Evolutionary conservation across 2,329 filamentous ascomycete genomes (phyloP).

Genomic region (Cercospora beticola): DNA sequence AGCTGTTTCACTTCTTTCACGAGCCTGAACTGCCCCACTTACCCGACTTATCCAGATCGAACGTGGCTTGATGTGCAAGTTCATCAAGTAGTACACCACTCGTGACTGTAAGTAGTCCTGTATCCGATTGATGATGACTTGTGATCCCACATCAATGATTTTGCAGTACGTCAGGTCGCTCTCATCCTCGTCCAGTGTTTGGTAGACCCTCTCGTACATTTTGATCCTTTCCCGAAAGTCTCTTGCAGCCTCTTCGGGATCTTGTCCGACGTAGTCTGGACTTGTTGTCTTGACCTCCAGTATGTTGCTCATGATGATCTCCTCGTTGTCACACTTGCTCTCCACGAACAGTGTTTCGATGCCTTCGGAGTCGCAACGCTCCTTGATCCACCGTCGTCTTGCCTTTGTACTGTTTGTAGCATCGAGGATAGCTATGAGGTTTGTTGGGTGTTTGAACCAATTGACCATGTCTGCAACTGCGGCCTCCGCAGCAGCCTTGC

Average conservation of each 20-base stretch:
- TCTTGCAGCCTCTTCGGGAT: conserved; percentile 83
- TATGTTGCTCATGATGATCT: conserved; percentile 97
- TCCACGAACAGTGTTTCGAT: conserved; percentile 95
- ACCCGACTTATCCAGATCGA: conserved; percentile 90
- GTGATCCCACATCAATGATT: conserved; percentile 91
- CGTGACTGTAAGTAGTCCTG: conserved; percentile 95
- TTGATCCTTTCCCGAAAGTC: conserved; percentile 94
- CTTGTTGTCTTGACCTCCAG: conserved; percentile 88
- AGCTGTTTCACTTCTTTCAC: conserved; percentile 1
- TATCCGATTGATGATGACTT: conserved; percentile 97
- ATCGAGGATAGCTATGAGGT: conserved; percentile 89
- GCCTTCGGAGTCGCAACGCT: conserved; percentile 67
- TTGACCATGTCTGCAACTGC: conserved; percentile 90
- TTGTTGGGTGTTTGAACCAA: conserved; percentile 77
- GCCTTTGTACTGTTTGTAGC: conserved; percentile 94
- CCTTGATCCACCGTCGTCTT: conserved; percentile 85
- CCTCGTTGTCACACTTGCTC: conserved; percentile 93
- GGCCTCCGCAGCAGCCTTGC: conserved; percentile 83
- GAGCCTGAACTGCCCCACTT: conserved; percentile 10
- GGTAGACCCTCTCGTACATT: conserved; percentile 96
- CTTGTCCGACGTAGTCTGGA: conserved; percentile 90
- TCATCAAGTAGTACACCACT: conserved; percentile 98
- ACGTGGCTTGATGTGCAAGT: conserved; percentile 92
- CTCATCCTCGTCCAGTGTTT: conserved; percentile 89
- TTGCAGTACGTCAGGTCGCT: conserved; percentile 90